phyloP scores from a whole-genome alignment of 306 rosid species.

The Rubus idaeus region DNA sequence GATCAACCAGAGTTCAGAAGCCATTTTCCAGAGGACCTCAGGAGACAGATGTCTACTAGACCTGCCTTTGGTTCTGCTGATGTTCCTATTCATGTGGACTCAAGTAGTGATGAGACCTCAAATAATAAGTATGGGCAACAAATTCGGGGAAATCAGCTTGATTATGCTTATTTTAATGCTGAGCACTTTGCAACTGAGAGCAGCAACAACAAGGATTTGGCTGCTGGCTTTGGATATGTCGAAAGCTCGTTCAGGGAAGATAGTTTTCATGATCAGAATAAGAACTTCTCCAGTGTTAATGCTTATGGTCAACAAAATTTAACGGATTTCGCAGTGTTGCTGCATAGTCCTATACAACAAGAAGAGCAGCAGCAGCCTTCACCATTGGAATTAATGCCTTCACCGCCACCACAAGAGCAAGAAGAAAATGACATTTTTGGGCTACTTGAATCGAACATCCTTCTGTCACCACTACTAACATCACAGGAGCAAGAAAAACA shows the following conservation, averaged over 20 bases:
- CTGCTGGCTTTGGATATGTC: background rate
- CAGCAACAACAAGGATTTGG: background rate
- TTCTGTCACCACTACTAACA: background rate
- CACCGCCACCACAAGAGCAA: background rate
- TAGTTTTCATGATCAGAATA: background rate
- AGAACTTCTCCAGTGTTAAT: background rate
- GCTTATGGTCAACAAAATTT: background rate
- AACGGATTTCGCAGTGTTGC: background rate
- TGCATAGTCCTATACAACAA: background rate
- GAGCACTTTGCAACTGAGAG: background rate
- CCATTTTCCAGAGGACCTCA: background rate
- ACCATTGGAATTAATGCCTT: background rate
- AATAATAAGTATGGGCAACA: background rate
- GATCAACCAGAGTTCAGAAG: constrained; percentile 7
- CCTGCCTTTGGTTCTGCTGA: background rate
- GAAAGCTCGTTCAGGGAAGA: background rate
- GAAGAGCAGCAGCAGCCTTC: background rate
- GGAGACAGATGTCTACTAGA: background rate
- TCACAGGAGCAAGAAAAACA: background rate
- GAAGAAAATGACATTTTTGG: background rate
- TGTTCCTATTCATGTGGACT: background rate
- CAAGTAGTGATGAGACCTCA: background rate
- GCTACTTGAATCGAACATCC: background rate
- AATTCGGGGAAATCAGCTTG: background rate
- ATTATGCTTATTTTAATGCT: background rate